phyloP scores from a whole-genome alignment of 257 asterid genomes.

The Capsicum rhomboideum region DNA sequence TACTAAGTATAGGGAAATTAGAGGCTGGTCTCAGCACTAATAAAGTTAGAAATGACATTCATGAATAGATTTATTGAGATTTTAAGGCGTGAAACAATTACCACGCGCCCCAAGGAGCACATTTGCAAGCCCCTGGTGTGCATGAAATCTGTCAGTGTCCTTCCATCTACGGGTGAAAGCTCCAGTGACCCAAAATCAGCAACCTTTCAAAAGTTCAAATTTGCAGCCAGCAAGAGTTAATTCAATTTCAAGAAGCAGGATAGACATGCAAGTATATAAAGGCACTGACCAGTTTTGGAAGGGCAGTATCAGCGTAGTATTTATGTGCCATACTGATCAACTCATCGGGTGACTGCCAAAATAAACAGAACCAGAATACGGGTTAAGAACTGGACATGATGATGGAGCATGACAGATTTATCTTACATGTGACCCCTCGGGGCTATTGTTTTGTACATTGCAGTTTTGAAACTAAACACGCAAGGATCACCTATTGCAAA shows the following conservation, averaged over 20 bases:
- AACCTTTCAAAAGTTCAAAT: slow-evolving; percentile 34
- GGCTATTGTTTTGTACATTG: not conserved
- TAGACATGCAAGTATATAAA: not conserved
- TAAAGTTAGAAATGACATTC: not conserved
- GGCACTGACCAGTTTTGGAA: slow-evolving; percentile 83
- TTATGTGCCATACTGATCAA: slow-evolving; percentile 71
- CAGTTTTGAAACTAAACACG: not conserved
- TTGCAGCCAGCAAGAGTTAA: slow-evolving; percentile 8
- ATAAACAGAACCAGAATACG: slow-evolving; percentile 11
- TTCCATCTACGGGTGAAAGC: slow-evolving; percentile 99
- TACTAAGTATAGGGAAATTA: not conserved
- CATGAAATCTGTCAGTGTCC: slow-evolving; percentile 96
- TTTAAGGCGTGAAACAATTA: slow-evolving; percentile 8
- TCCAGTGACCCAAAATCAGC: slow-evolving; percentile 97
- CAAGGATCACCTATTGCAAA: not conserved
- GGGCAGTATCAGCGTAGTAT: slow-evolving; percentile 80
- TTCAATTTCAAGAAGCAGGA: slow-evolving; percentile 1
- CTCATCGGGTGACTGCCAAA: slow-evolving; percentile 71
- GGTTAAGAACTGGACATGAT: not conserved
- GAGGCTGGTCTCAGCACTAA: no score
- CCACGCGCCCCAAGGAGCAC: slow-evolving; percentile 97
- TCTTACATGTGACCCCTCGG: not conserved
- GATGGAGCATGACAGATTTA: not conserved
- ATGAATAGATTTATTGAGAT: not conserved
- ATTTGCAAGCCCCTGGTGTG: slow-evolving; percentile 92